Percentiles rank a stretch among this genome's conserved stretches.
These are phyloP conservation scores for Silene conica DNA, from an alignment of 148 eudicot genomes.

Conservation along the genomic window DNA sequence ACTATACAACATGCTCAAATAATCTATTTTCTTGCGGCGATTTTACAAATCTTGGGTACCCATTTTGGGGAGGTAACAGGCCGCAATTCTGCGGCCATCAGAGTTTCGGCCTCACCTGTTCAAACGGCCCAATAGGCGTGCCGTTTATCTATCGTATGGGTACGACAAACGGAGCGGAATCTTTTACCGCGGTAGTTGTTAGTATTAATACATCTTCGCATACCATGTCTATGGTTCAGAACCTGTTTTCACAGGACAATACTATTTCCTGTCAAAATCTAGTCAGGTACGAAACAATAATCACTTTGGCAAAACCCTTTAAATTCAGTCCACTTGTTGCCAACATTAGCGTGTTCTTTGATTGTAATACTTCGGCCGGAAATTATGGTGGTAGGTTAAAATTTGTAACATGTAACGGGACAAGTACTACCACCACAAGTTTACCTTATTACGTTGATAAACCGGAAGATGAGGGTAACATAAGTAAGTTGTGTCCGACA, in stretches of 20 bases:
- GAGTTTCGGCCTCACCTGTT: no score
- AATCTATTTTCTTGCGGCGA: constrained; percentile 8
- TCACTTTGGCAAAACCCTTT: no score
- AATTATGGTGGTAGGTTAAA: not conserved
- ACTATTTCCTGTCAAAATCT: no score
- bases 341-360: no score
- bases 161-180: not conserved
- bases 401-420: not conserved
- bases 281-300: no score
- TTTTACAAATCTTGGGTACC: constrained; percentile 13
- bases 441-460: not conserved
- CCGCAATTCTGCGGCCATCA: no score
- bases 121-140: no score
- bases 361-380: not conserved
- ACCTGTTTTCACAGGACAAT: not conserved
- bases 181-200: not conserved
- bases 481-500: not conserved
- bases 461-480: not conserved
- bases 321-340: no score
- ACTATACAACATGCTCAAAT: constrained; percentile 5
- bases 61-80: no score
- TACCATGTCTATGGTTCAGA: constrained; percentile 1
- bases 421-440: not conserved
- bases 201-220: constrained; percentile 7
- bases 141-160: no score